Evolutionary conservation across 352 stramenopile species (phyloP).

Genomic region (Blastocystis sp.): DNA sequence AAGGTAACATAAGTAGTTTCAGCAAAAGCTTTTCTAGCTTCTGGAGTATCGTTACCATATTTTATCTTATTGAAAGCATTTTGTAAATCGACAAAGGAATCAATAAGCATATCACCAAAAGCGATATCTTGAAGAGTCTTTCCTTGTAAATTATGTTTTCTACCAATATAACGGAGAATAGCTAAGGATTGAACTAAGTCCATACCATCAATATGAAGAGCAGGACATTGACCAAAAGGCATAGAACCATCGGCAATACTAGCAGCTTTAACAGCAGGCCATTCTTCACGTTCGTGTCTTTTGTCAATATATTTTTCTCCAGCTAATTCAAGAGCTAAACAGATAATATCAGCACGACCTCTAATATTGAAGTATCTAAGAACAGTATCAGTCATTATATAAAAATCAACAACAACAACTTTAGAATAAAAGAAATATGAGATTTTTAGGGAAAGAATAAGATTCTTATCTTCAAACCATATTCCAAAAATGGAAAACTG

Average conservation of each 20-base stretch:
- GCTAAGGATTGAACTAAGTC: slow-evolving; percentile 11
- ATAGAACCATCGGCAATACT: not conserved
- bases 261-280: not conserved
- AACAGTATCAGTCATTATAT: not conserved
- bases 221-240: slow-evolving; percentile 7
- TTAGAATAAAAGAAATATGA: not conserved
- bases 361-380: not conserved
- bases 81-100: no score
- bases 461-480: no score
- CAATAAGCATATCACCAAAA: no score
- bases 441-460: not conserved
- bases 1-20: no score
- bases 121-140: no score
- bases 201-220: slow-evolving; percentile 11
- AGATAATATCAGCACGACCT: slow-evolving; percentile 15
- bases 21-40: no score
- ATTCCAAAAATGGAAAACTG: no score
- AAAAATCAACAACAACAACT: not conserved
- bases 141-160: no score
- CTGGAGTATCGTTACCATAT: no score
- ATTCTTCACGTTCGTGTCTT: not conserved
- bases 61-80: no score
- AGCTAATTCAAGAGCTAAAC: slow-evolving; percentile 1
- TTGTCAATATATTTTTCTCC: slow-evolving; percentile 10
- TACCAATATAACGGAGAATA: slow-evolving; percentile 13